phyloP scores from a whole-genome alignment of 768 basidiomycete species.

The Russula dissimulans region DNA sequence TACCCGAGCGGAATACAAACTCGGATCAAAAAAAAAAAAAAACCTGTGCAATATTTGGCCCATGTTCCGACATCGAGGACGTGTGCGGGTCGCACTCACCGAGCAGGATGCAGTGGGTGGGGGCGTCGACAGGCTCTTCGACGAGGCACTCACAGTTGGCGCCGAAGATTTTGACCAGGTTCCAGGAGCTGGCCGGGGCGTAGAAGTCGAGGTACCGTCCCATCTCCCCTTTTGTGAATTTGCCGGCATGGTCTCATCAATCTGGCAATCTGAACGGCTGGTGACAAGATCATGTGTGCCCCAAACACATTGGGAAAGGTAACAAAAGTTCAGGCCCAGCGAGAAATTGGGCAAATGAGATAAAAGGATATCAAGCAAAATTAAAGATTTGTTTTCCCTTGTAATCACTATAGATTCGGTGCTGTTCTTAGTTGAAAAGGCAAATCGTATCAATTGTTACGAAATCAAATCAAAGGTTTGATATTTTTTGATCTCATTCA shows the following conservation, averaged over 20 bases:
- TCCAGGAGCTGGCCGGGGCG: neutral
- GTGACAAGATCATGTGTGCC: slow-evolving; percentile 13
- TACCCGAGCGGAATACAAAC: no score
- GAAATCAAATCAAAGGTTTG: no score
- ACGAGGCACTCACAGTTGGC: slow-evolving; percentile 8
- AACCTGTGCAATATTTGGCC: no score
- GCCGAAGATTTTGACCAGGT: slow-evolving; percentile 18
- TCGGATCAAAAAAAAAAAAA: no score
- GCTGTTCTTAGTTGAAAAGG: no score
- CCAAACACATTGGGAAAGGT: slow-evolving; percentile 13
- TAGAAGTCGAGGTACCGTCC: slow-evolving; percentile 13
- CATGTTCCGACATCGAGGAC: slow-evolving; percentile 17
- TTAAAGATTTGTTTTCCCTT: no score
- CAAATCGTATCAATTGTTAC: no score
- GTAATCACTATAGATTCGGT: no score
- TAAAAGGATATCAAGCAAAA: no score
- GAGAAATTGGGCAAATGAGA: no score
- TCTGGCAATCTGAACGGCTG: neutral
- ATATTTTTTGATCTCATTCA: no score
- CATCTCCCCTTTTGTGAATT: neutral
- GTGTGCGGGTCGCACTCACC: slow-evolving; percentile 13
- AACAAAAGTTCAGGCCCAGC: no score
- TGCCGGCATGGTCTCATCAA: neutral
- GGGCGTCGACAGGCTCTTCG: slow-evolving; percentile 11
- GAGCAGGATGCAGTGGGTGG: neutral